Base-by-base conservation (phyloP, 306 rosid genomes). In the Luffa acutangula region DNA sequence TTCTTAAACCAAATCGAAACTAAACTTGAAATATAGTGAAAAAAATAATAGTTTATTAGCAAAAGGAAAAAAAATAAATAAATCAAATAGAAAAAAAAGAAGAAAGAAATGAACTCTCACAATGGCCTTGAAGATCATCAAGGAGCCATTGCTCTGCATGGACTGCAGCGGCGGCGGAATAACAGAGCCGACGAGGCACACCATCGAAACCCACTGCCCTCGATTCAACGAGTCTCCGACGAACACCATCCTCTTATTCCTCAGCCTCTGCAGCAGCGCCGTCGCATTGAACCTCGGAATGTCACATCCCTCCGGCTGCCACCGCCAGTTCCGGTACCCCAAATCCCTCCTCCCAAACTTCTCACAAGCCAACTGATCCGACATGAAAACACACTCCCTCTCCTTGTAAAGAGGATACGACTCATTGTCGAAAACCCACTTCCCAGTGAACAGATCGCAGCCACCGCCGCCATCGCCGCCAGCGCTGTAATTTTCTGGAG, bases 171-270 rank as follows among this genome's bases (percentile, higher is more conserved):
- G 20, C 36, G 85, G 57, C 18, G 89, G 82, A 12, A 90, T 13
- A 4, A 64, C 75, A 31, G 92, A 86, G 21, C 90, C 91, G 8
- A 91, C 78, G 63, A 94, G 89, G 77, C 98, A 94, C 59, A 92
- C 90, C 97, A 95, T 89, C 9, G 98, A 95, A 81, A 91, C 90
- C 98, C 98, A 95, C 85, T 92, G 97, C 49, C 96, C 96, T 82
- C 97, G 86, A 73, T 94, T 92, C 72, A 94, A 86, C 17, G 98
- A 94, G 83, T 94, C 98, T 37, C 98, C 97, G 31, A 91, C 97
- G 82, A 88, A 94, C 72, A 91, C 82, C 76, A 94, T 89, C 85
- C 97, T 88, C 87, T 89, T 92, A 87, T 92, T 88, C 89, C 95
- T 91, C 75, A 90, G 87, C 82, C 77, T 88, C 86, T 90, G 88